Conservation (phyloP, 2,329 filamentous ascomycete genomes). For the Alternaria hordeiaustralica region DNA sequence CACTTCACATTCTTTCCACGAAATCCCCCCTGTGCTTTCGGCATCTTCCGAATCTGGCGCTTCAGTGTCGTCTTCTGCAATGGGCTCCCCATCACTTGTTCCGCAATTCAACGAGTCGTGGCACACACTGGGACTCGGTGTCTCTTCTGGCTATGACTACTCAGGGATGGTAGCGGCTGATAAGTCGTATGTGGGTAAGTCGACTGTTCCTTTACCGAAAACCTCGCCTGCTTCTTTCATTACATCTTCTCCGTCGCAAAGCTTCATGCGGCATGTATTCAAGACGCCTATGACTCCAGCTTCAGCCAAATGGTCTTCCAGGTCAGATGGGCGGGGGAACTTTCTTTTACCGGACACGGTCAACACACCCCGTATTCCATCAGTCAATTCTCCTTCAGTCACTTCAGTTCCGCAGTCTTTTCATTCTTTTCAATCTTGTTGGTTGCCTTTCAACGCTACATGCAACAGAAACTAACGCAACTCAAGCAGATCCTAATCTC, state of each 20-base stretch:
- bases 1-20: slow-evolving; percentile 54
- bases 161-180: slow-evolving; percentile 56
- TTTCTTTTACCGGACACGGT: slow-evolving; percentile 39
- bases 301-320: slow-evolving; percentile 49
- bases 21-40: slow-evolving; percentile 54
- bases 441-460: slow-evolving; percentile 37
- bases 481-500: slow-evolving; percentile 61
- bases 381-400: slow-evolving; percentile 8
- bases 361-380: slow-evolving; percentile 20
- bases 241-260: slow-evolving; percentile 21
- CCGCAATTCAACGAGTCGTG: slow-evolving; percentile 66
- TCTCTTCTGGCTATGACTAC: slow-evolving; percentile 65
- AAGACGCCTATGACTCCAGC: slow-evolving; percentile 43
- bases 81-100: slow-evolving; percentile 63
- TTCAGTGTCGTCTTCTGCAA: slow-evolving; percentile 58
- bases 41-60: slow-evolving; percentile 60
- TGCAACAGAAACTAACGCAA: slow-evolving; percentile 18
- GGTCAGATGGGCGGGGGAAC: slow-evolving; percentile 26
- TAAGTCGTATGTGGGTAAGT: slow-evolving; percentile 60
- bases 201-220: slow-evolving; percentile 45
- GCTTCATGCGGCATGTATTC: slow-evolving; percentile 30
- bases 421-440: slow-evolving; percentile 46
- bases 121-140: slow-evolving; percentile 65
- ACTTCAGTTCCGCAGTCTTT: slow-evolving; percentile 1
- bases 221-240: slow-evolving; percentile 24